Evolutionary conservation across 805 yeast species (phyloP), one percentile per base, ranked within the genome.

Genomic region (Ascoidea asiatica): DNA sequence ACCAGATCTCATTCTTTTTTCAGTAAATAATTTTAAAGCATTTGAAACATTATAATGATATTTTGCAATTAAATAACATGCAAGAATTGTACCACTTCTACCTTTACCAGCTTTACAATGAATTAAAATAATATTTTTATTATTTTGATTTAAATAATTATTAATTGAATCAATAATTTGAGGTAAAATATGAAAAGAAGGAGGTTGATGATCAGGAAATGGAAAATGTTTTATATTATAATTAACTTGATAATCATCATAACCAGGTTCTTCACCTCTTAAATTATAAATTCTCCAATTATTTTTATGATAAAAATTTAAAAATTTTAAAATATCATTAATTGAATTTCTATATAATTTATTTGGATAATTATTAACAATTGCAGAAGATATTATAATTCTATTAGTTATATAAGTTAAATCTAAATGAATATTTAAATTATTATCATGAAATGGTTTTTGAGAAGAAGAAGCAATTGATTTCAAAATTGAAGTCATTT

Each of bases 51-150:
- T 48, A 44, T 66, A 44, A 2, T 61, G 61, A 33, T 58, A 57
- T 43, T 60, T 56, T 43, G 66, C 67, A 74, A 88, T 79, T 49
- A 89, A 58, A 54, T 77, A 82, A 0, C 88, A 85, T 48, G 84
- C 75, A 5, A 74, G 73, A 1, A 86, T 61, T 1, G 88, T 70
- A 0, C 97, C 97, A 0, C 95, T 80, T 21, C 97, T 65, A 0
- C 97, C 97, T 60, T 87, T 88, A 0, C 97, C 97, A 50, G 85
- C 84, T 54, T 82, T 79, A 57, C 97, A 90, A 57, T 90, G 97
- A 5, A 90, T 59, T 0, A 84, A 69, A 0, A 84, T 88, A 2
- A 81, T 77, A 45, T 72, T 68, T 0, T 60, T 46, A 0, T 61
- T 52, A 19, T 58, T 51, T 15, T 39, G 38, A 1, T 49, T 40